Evolutionary conservation across 2,329 filamentous ascomycete species (phyloP).

Genomic region (Boeremia lycopersici): DNA sequence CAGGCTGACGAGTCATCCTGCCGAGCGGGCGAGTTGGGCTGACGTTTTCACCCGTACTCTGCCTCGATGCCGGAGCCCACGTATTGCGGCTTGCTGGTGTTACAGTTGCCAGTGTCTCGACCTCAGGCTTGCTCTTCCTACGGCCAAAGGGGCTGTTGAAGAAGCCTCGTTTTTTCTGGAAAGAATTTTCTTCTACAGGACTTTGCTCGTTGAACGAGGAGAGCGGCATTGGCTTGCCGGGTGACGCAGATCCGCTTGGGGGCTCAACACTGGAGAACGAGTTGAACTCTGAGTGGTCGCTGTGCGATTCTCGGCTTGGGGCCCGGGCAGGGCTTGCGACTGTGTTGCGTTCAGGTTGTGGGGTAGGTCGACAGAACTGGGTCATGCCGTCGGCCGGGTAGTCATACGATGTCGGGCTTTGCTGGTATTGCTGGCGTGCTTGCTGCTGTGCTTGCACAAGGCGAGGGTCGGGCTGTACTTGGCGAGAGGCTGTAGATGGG

Average conservation of each 20-base stretch:
- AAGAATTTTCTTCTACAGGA: slow-evolving; percentile 50
- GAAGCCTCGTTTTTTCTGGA: slow-evolving; percentile 80
- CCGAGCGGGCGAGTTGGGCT: slow-evolving; percentile 52
- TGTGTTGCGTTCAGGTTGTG: slow-evolving; percentile 72
- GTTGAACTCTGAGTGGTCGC: slow-evolving; percentile 87
- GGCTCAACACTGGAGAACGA: slow-evolving; percentile 88
- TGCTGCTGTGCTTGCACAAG: slow-evolving; percentile 46
- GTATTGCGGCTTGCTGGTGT: slow-evolving; percentile 56
- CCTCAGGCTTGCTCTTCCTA: slow-evolving; percentile 83
- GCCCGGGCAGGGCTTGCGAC: slow-evolving; percentile 73
- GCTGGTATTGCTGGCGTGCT: slow-evolving; percentile 47
- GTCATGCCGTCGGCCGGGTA: slow-evolving; percentile 97
- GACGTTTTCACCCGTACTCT: slow-evolving; percentile 46
- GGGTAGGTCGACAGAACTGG: slow-evolving; percentile 85
- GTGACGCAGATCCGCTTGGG: slow-evolving; percentile 74
- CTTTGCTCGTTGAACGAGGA: slow-evolving; percentile 29
- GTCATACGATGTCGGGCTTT: slow-evolving; percentile 78
- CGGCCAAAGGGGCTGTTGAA: slow-evolving; percentile 90
- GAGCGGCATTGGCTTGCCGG: slow-evolving; percentile 62
- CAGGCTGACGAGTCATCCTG: slow-evolving; percentile 34
- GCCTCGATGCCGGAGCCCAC: slow-evolving; percentile 55
- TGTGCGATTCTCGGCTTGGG: slow-evolving; percentile 84
- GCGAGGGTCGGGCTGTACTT: slow-evolving; percentile 43
- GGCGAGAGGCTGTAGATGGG: slow-evolving; percentile 20
- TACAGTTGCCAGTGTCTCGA: slow-evolving; percentile 60